Evolutionary conservation across 352 stramenopile genomes (phyloP), one percentile per base, ranked within the genome.

Genomic region (Phytophthora aleatoria): DNA sequence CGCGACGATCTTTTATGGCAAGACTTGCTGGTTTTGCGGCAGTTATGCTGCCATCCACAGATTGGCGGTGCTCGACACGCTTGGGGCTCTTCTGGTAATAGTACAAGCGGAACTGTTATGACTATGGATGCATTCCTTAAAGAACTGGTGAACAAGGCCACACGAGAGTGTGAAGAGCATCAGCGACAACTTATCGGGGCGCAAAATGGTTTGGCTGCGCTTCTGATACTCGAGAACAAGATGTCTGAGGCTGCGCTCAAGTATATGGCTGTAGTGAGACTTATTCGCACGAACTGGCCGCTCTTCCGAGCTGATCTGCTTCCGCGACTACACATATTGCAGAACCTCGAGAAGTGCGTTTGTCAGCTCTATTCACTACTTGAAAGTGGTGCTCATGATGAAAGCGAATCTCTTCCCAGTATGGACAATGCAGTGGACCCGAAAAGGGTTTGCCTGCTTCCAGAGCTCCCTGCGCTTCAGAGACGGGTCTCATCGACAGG

Each of bases 31-130:
- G 64, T 85, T 35, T 71, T 98, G 33, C 84, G 92, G 12, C 92
- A 97, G 62, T 83, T 96, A 3, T 98, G 94, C 59, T 98, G 91
- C 44, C 94, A 98, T 71, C 94, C 92, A 6, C 91, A 97, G 67
- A 82, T 98, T 13, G 85, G 86, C 7, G 76, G 75, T 13, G 68
- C 71, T 24, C 62, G 61, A 31, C 65, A 72, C 10, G 44, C 30
- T 1, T 70, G 65, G 66, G 55, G 55, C 0, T 44, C 51, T 20
- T 52, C 45, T 35, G 60, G 60, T 3, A 61, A 50, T 47, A 58
- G 48, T 11, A 57, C 43, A 24, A 38, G 35, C 15, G 62, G 57
- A 12, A 54, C 54, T 20, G 64, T 91, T 13, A 73, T 97, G 44
- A 95, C 84, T 3, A 96, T 96, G 87, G 78, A 85, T 64, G 77